Conservation (phyloP, 257 asterid genomes). For the Leptodermis oblonga region DNA sequence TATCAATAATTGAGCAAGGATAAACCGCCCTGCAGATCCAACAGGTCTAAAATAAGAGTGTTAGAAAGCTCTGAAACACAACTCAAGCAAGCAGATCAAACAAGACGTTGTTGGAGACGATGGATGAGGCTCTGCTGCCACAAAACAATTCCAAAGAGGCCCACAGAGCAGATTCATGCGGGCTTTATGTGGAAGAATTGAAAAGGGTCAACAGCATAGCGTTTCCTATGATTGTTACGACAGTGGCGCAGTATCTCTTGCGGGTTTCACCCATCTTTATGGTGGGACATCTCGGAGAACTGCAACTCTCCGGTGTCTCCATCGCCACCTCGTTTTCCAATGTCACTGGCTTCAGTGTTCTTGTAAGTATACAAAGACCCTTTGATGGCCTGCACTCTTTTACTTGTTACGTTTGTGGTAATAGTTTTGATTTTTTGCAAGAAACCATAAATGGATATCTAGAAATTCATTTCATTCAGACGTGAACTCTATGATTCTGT, state of each 20-base stretch:
- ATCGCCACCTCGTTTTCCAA: conserved; percentile 50
- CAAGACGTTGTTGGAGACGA: background rate
- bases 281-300: conserved; percentile 50
- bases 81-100: background rate
- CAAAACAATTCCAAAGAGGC: conserved; percentile 9
- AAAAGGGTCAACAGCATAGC: conserved; percentile 54
- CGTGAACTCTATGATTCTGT: background rate
- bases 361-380: conserved; percentile 27
- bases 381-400: background rate
- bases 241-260: conserved; percentile 48
- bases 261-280: conserved; percentile 44
- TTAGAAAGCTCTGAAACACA: background rate
- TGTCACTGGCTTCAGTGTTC: conserved; percentile 61
- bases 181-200: conserved; percentile 29
- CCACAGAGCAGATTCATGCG: conserved; percentile 15
- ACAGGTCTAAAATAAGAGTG: background rate
- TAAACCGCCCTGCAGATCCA: background rate
- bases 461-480: background rate
- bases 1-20: background rate
- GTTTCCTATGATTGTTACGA: conserved; percentile 61
- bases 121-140: conserved; percentile 23
- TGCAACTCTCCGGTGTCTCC: conserved; percentile 51
- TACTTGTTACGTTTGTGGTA: background rate
- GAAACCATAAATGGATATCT: background rate
- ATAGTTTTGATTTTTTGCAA: background rate